Percentiles rank a stretch among this genome's conserved stretches.
Evolutionary conservation across 495 filamentous ascomycete genomes (phyloP).

Genomic region (Bathelium albidoporum): DNA sequence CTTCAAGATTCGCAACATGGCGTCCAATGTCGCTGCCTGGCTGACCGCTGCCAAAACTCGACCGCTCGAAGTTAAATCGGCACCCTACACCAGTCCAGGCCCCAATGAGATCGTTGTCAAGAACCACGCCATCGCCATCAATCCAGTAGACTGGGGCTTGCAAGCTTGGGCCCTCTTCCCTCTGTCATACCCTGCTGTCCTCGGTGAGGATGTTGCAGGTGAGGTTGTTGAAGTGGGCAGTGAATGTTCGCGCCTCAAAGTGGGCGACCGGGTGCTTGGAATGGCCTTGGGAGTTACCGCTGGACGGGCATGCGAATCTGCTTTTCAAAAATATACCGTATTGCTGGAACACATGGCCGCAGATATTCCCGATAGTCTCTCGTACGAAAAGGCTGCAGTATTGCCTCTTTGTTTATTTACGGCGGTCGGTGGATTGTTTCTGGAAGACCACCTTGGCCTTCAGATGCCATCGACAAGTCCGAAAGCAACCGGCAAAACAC

Average conservation of each 20-base stretch:
- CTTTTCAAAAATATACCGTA: constrained; percentile 40
- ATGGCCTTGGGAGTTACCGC: neutral
- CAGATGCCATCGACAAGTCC: constrained; percentile 24
- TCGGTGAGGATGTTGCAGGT: constrained; percentile 26
- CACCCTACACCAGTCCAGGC: constrained; percentile 26
- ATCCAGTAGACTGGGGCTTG: constrained; percentile 27
- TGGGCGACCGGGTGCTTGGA: neutral
- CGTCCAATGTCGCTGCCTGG: constrained; percentile 32
- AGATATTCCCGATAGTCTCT: constrained; percentile 36
- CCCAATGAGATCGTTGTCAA: constrained; percentile 32
- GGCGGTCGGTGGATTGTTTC: constrained; percentile 40
- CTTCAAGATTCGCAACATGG: too few relatives aligned
- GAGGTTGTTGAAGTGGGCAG: constrained; percentile 22
- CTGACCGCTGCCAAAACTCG: constrained; percentile 21
- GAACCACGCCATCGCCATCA: constrained; percentile 37
- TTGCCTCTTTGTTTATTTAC: constrained; percentile 44
- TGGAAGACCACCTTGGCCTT: constrained; percentile 33
- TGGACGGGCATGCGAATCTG: neutral
- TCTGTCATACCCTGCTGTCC: constrained; percentile 17
- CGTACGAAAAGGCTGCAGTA: constrained; percentile 37
- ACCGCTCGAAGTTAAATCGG: constrained; percentile 28
- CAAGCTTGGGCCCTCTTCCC: constrained; percentile 13
- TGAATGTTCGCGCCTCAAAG: neutral
- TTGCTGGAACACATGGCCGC: constrained; percentile 28
- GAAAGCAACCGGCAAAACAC: constrained; percentile 26